Evolutionary conservation across 768 basidiomycete species (phyloP).

Genomic region (Xerocomellus dryophilus): DNA sequence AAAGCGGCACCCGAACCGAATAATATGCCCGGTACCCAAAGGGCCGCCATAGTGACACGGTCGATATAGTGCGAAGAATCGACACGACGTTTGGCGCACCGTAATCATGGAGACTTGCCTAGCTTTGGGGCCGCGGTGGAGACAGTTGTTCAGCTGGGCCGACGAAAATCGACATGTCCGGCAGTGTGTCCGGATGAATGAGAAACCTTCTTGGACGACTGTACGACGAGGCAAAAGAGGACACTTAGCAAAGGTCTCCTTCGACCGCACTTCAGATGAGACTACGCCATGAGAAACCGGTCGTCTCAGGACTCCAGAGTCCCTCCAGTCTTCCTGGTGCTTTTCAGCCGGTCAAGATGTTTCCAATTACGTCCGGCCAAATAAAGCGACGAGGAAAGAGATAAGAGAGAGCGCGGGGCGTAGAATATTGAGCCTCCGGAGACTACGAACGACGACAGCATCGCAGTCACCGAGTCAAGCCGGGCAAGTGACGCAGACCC

Average conservation of each 20-base stretch:
- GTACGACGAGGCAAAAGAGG: neutral
- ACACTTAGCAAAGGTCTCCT: neutral
- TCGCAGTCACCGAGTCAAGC: neutral
- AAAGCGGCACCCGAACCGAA: slow-evolving; percentile 58
- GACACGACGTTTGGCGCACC: slow-evolving; percentile 23
- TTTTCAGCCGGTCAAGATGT: neutral
- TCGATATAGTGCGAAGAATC: neutral
- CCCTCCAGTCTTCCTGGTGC: neutral
- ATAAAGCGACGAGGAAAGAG: neutral
- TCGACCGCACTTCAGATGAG: neutral
- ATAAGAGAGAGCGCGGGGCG: neutral
- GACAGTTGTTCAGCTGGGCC: slow-evolving; percentile 37
- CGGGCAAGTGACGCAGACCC: neutral
- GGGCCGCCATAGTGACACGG: slow-evolving; percentile 38
- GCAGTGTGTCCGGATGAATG: neutral
- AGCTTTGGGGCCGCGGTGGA: slow-evolving; percentile 50
- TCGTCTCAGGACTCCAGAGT: neutral
- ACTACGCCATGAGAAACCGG: neutral
- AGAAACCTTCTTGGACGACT: neutral
- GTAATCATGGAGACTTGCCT: slow-evolving; percentile 58
- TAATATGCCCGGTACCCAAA: slow-evolving; percentile 55
- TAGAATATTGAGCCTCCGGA: neutral
- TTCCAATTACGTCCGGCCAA: neutral
- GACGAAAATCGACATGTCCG: slow-evolving; percentile 18
- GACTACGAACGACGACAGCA: neutral